Evolutionary conservation across 495 filamentous ascomycete species (phyloP).

Genomic region (Darksidea phi): DNA sequence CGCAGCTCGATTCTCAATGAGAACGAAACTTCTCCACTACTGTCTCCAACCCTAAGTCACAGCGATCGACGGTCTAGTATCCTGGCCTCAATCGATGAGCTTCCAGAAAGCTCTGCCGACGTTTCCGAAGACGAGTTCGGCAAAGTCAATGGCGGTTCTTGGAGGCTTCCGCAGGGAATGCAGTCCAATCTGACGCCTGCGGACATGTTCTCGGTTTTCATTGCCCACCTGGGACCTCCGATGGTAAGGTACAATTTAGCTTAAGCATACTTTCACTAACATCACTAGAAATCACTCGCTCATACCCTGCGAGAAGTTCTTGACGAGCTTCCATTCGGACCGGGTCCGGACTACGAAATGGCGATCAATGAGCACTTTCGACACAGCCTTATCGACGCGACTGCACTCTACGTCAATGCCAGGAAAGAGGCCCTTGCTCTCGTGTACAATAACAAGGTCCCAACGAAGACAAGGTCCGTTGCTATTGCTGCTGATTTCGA

Average conservation of each 20-base stretch:
- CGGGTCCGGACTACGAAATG: slow-evolving; percentile 62
- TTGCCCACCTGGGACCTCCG: slow-evolving; percentile 80
- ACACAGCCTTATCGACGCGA: slow-evolving; percentile 72
- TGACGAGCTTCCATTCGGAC: slow-evolving; percentile 77
- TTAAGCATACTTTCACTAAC: slow-evolving; percentile 6
- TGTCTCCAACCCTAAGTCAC: slow-evolving; percentile 7
- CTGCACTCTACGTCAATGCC: slow-evolving; percentile 71
- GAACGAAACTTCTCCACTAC: neutral
- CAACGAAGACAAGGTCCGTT: slow-evolving; percentile 60
- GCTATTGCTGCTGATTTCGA: slow-evolving; percentile 90
- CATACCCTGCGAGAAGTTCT: slow-evolving; percentile 86
- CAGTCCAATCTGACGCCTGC: slow-evolving; percentile 51
- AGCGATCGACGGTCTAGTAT: slow-evolving; percentile 14
- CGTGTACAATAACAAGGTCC: slow-evolving; percentile 74
- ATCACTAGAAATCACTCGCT: slow-evolving; percentile 71
- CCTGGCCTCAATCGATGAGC: slow-evolving; percentile 28
- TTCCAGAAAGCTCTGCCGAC: slow-evolving; percentile 27
- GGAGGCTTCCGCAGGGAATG: slow-evolving; percentile 24
- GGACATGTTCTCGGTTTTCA: slow-evolving; percentile 86
- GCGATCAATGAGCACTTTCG: slow-evolving; percentile 74
- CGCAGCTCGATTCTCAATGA: slow-evolving; percentile 1
- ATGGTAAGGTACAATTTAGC: slow-evolving; percentile 58
- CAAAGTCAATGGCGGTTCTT: neutral
- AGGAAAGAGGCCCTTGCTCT: slow-evolving; percentile 70
- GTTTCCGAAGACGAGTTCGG: slow-evolving; percentile 16